Evolutionary conservation across 1,284 basidiomycete species (phyloP).

Genomic region (Tilletia indica): DNA sequence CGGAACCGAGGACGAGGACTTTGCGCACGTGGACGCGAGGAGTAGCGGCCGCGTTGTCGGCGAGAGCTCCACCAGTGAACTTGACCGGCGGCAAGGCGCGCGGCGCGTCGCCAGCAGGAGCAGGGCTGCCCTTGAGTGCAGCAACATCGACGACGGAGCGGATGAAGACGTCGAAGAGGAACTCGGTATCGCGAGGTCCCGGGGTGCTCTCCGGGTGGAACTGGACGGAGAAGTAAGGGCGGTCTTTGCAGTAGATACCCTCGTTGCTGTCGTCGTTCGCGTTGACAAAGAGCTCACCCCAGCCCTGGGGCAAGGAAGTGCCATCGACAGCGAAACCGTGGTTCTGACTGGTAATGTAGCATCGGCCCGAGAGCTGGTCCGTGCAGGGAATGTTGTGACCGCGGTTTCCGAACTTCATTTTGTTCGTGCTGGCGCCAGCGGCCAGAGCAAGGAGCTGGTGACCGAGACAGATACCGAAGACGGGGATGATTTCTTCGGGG

Average conservation of each 20-base stretch:
- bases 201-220: conserved; percentile 99
- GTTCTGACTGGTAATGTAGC: conserved; percentile 99
- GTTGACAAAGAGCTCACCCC: conserved; percentile 93
- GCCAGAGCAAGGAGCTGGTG: conserved; percentile 96
- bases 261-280: conserved; percentile 98
- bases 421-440: conserved; percentile 86
- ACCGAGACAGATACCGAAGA: conserved; percentile 98
- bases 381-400: conserved; percentile 99
- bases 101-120: conserved; percentile 18
- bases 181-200: conserved; percentile 98
- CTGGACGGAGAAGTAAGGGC: conserved; percentile 96
- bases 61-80: conserved; percentile 82
- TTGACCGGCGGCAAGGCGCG: conserved; percentile 63
- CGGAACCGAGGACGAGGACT: conserved; percentile 95
- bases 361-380: conserved; percentile 85
- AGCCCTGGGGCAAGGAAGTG: conserved; percentile 73
- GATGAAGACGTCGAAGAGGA: conserved; percentile 97
- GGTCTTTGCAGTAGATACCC: conserved; percentile 79
- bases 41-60: conserved; percentile 74
- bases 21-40: conserved; percentile 81
- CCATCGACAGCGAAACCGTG: conserved; percentile 96
- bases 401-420: conserved; percentile 99
- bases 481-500: conserved; percentile 67
- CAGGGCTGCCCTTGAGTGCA: conserved; percentile 63
- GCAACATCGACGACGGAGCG: conserved; percentile 77